Base-by-base conservation (phyloP, 2,329 filamentous ascomycete genomes). In the Sporothrix dimorphospora region DNA sequence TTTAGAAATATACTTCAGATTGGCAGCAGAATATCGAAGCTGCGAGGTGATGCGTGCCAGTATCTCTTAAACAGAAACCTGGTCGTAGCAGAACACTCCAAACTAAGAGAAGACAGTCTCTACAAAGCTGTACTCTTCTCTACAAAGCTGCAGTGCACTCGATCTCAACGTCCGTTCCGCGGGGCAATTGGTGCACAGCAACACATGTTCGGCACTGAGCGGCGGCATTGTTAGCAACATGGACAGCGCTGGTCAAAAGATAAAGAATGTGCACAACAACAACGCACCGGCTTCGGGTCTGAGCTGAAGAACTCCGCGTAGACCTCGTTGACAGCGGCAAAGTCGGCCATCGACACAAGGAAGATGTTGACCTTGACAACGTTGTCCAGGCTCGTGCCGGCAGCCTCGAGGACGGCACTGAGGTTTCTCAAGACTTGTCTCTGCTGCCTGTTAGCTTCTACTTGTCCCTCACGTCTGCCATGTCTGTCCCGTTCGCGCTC, bases 121-220 rank as follows among this genome's bases (percentile, higher is more conserved):
- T 69, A 68, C 45, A 72, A 38, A 38, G 61, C n/a, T 30, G 72
- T 69, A 49, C n/a, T n/a, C n/a, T n/a, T 4, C 51, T 40, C 34
- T 69, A 68, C 45, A 72, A 38, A 38, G 61, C n/a, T 30, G 72
- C 72, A 49, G 47, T 90, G 78, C 89, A 91, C 82, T 94, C 91
- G 78, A 94, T 92, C 83, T 94, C 92, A 9, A 94, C 88, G 72
- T 90, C 87, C 3, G 91, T 91, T 12, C 87, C 87, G 77, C 91
- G 87, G 1, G 91, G 92, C 76, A 94, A 82, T 78, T 91, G 86
- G 80, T 92, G 89, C 14, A 94, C 92, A 0, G 91, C 91, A 34
- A 94, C 91, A 78, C 91, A 94, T 69, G 88, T 91, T 72, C 90
- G 81, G 65, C 81, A 82, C 83, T 84, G 1, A 12, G 57, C 49